Percentiles rank a stretch among this genome's conserved stretches.
These are phyloP conservation scores for Panaeolus cyanescens DNA, from an alignment of 768 basidiomycete genomes.

Conservation along the genomic window DNA sequence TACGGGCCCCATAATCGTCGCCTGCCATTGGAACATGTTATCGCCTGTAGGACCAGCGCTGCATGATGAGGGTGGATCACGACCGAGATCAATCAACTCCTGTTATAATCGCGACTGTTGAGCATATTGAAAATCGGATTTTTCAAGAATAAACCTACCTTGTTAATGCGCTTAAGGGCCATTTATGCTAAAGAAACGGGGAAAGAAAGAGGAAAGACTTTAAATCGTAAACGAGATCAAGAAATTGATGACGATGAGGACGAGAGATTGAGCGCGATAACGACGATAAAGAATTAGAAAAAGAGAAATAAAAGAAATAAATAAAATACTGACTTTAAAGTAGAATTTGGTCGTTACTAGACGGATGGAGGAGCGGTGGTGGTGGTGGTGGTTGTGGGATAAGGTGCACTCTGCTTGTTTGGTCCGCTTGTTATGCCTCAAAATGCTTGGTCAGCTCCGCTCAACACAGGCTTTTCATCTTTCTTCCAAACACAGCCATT, in stretches of 20 bases:
- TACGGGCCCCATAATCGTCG: conserved; percentile 99
- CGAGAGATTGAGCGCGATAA: conserved; percentile 19
- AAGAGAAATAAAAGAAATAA: background rate
- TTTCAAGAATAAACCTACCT: conserved; percentile 50
- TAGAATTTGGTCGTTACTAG: conserved; percentile 23
- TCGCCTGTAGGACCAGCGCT: conserved; percentile 97
- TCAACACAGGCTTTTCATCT: conserved; percentile 11
- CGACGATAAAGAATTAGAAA: background rate
- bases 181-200: conserved; percentile 48
- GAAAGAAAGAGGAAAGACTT: conserved; percentile 30
- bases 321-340: conserved; percentile 31
- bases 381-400: conserved; percentile 51
- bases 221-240: background rate
- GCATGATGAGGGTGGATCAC: conserved; percentile 99
- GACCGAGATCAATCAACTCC: conserved; percentile 99
- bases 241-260: conserved; percentile 27
- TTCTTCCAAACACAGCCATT: conserved; percentile 18
- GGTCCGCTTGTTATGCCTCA: conserved; percentile 40
- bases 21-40: conserved; percentile 99
- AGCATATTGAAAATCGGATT: background rate
- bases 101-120: conserved; percentile 29
- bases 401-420: conserved; percentile 46
- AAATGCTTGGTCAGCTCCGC: conserved; percentile 38
- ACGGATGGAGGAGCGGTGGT: conserved; percentile 29
- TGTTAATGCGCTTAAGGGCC: conserved; percentile 99